These are phyloP conservation scores for Aspergillus coremiiformis DNA, from an alignment of 495 filamentous ascomycete genomes.

Conservation along the genomic window DNA sequence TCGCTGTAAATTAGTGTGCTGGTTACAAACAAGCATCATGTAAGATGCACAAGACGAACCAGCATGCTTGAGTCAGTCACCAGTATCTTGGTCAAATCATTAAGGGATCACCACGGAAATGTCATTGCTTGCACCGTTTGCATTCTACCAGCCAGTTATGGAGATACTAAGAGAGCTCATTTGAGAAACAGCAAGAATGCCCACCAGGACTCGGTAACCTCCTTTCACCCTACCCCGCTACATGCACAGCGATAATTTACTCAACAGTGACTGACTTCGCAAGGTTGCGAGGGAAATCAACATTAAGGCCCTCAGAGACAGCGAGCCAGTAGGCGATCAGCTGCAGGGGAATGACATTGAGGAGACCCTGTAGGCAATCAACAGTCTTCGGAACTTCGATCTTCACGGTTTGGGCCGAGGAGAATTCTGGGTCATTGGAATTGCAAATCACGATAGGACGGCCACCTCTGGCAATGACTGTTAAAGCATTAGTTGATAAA, in stretches of 20 bases:
- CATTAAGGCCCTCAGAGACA: conserved; percentile 89
- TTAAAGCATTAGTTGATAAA: conserved; percentile 14
- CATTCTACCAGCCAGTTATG: neutral
- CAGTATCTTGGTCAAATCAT: too few species aligned
- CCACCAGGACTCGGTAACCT: neutral
- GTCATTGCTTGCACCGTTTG: neutral
- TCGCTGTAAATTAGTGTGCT: too few species aligned
- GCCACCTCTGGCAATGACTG: conserved; percentile 86
- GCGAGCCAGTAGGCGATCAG: conserved; percentile 98
- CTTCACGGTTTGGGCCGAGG: conserved; percentile 78
- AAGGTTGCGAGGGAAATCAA: conserved; percentile 95
- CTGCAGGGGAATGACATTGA: conserved; percentile 97
- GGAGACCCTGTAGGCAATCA: conserved; percentile 87
- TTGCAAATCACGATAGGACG: conserved; percentile 99
- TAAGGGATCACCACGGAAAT: neutral
- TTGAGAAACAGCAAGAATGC: neutral
- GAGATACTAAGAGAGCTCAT: neutral
- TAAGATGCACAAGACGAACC: too few species aligned
- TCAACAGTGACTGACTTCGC: conserved; percentile 99
- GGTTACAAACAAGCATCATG: too few species aligned
- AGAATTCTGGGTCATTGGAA: conserved; percentile 80
- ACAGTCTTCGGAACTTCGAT: conserved; percentile 96
- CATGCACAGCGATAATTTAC: conserved; percentile 41
- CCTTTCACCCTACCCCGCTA: neutral
- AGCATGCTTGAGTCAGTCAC: too few species aligned